These are phyloP conservation scores for Rutstroemia sp. DNA, from an alignment of 2,329 filamentous ascomycete genomes.

Conservation along the genomic window DNA sequence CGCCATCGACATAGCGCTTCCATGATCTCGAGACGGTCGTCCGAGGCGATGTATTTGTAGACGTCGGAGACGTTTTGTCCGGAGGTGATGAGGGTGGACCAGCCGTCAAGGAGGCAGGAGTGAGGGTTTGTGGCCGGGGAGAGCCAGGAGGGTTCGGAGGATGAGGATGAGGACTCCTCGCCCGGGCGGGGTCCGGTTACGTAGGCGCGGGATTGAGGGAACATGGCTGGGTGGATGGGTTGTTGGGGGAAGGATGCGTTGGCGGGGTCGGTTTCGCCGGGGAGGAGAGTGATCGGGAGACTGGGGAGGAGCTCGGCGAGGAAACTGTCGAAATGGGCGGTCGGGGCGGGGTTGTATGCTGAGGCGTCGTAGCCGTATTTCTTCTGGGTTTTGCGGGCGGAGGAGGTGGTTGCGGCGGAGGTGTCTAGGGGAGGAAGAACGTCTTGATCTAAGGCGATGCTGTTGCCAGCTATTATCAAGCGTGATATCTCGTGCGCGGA, in stretches of 20 bases:
- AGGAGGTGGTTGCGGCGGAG: slow-evolving; percentile 24
- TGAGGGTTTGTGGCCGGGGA: slow-evolving; percentile 89
- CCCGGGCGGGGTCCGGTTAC: slow-evolving; percentile 33
- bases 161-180: slow-evolving; percentile 26
- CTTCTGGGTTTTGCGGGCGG: slow-evolving; percentile 44
- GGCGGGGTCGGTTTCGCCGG: slow-evolving; percentile 77
- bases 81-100: slow-evolving; percentile 76
- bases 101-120: slow-evolving; percentile 85
- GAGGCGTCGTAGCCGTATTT: slow-evolving; percentile 94
- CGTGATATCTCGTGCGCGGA: slow-evolving; percentile 66
- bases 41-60: slow-evolving; percentile 78
- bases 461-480: slow-evolving; percentile 88
- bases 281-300: slow-evolving; percentile 81
- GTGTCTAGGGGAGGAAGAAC: slow-evolving; percentile 22
- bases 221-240: slow-evolving; percentile 86
- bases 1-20: slow-evolving; percentile 92
- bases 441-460: slow-evolving; percentile 43
- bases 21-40: slow-evolving; percentile 80
- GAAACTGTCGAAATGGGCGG: slow-evolving; percentile 76
- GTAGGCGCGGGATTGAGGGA: slow-evolving; percentile 68
- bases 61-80: slow-evolving; percentile 94
- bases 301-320: slow-evolving; percentile 74
- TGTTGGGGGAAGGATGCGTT: slow-evolving; percentile 89
- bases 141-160: slow-evolving; percentile 61
- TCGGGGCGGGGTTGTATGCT: slow-evolving; percentile 79